Base-by-base conservation (phyloP, 148 eudicot species). In the Mesembryanthemum crystallinum region DNA sequence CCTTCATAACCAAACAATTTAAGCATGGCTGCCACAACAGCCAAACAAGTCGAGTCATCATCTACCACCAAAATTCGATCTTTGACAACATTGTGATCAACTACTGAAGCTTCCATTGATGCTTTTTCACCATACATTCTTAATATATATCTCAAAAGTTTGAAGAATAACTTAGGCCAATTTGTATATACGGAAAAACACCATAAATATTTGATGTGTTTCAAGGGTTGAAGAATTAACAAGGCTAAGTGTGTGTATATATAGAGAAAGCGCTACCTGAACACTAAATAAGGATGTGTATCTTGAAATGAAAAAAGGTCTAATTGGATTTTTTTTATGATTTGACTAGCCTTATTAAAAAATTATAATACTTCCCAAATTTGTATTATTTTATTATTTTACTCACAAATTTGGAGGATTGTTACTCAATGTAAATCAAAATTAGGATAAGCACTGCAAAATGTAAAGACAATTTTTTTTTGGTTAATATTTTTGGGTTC, bases 1-100 rank as follows among this genome's bases (percentile, higher is more conserved):
- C 83, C 83, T 71, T 81, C 55, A 72, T 76, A 81, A 24, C 76
- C 59, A 30, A 76, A 66, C 43, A 71, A 6, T 42, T 76, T 77
- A 39, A 76, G 80, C 35, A 72, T 30, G 0, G 77, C 27, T 12
- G 69, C 45, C 3, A 43, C 47, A 5, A 67, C n/a, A 5, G 60
- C 49, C 45, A 81, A 72, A 47, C 69, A 76, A n/a, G 72, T 66
- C 6, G 60, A 33, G 9, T 76, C 80, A 59, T 76, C 73, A 47
- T 81, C 83, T 15, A 81, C 70, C 8, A 81, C 67, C 43, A 81
- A 72, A 51, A 81, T 18, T 15, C 76, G 76, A 18, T 64, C 30
- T 59, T 23, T 25, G 17, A 24, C 29, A 8, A 15, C 12, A 8
- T 3, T 68, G 2, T 51, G n/a, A n/a, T n/a, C 42, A 59, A 18